Percentiles rank a stretch among this genome's conserved stretches.
Evolutionary conservation across 2,329 filamentous ascomycete species (phyloP).

Genomic region (Ophiostoma tasmaniense): DNA sequence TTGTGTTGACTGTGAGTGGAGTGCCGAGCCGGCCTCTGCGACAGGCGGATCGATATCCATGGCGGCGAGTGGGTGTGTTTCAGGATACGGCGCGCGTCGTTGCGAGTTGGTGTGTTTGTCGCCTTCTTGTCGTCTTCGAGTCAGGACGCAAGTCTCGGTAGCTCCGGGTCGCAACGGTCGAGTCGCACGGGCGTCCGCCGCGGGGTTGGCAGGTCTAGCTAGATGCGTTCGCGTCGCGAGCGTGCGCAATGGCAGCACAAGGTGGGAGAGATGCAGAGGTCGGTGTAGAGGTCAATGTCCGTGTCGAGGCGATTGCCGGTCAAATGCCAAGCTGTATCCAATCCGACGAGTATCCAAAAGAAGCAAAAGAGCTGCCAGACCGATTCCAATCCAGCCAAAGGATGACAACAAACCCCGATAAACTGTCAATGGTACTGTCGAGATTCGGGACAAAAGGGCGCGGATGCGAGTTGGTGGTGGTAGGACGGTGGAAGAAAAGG

Average conservation of each 20-base stretch:
- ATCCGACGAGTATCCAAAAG: neutral
- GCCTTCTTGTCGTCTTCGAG: neutral
- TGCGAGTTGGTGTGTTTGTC: neutral
- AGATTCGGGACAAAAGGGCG: neutral
- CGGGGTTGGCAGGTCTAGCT: neutral
- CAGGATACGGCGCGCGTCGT: neutral
- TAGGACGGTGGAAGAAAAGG: neutral
- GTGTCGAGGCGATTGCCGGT: too few relatives aligned
- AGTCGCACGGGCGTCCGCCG: neutral
- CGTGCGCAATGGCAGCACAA: neutral
- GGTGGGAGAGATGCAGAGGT: neutral
- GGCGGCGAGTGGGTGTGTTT: neutral
- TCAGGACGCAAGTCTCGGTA: neutral
- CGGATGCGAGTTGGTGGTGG: neutral
- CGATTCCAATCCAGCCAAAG: neutral
- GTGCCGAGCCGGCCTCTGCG: conserved; percentile 35
- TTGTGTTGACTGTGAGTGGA: conserved; percentile 32
- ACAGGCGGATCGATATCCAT: conserved; percentile 14
- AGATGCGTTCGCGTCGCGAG: neutral
- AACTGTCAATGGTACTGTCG: neutral
- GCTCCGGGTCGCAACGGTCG: neutral
- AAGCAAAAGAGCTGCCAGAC: neutral
- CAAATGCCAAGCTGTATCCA: neutral
- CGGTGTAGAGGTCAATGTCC: neutral
- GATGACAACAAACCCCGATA: neutral